Percentiles rank a stretch among this genome's conserved stretches.
Evolutionary conservation across 805 yeast genomes (phyloP).

Genomic region (Candida hispaniensis): DNA sequence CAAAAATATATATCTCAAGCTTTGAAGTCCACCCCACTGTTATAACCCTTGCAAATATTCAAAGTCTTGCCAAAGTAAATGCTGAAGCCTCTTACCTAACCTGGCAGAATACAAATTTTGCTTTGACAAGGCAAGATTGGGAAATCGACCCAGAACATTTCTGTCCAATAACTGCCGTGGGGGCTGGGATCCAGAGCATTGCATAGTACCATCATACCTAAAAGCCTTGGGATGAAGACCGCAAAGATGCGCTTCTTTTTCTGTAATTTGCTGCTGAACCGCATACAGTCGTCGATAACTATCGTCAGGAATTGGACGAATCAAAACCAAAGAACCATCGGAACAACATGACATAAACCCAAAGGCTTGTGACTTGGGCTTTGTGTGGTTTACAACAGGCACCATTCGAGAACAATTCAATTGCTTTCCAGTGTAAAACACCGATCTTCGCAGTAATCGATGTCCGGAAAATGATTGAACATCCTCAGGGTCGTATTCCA

Average conservation of each 20-base stretch:
- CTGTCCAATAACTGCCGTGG: slow-evolving; percentile 25
- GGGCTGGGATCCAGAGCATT: slow-evolving; percentile 14
- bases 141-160: slow-evolving; percentile 23
- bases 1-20: too few relatives aligned
- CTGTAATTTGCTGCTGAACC: slow-evolving; percentile 77
- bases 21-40: too few relatives aligned
- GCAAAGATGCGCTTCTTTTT: slow-evolving; percentile 58
- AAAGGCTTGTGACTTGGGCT: slow-evolving; percentile 11
- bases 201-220: slow-evolving; percentile 19
- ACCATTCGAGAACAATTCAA: slow-evolving; percentile 25
- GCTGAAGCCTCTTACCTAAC: slow-evolving; percentile 12
- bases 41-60: too few relatives aligned
- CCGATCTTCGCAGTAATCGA: slow-evolving; percentile 54
- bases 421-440: slow-evolving; percentile 55
- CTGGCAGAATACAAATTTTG: slow-evolving; percentile 12
- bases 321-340: slow-evolving; percentile 70
- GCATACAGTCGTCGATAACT: slow-evolving; percentile 72
- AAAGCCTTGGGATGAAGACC: slow-evolving; percentile 63
- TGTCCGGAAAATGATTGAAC: slow-evolving; percentile 74
- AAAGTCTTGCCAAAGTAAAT: slow-evolving; percentile 12
- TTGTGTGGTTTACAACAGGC: slow-evolving; percentile 17
- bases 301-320: slow-evolving; percentile 65
- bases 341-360: slow-evolving; percentile 44
- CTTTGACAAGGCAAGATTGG: slow-evolving; percentile 21
- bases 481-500: slow-evolving; percentile 89